Evolutionary conservation across 2,329 filamentous ascomycete genomes (phyloP).

Genomic region (Talaromyces sp.): DNA sequence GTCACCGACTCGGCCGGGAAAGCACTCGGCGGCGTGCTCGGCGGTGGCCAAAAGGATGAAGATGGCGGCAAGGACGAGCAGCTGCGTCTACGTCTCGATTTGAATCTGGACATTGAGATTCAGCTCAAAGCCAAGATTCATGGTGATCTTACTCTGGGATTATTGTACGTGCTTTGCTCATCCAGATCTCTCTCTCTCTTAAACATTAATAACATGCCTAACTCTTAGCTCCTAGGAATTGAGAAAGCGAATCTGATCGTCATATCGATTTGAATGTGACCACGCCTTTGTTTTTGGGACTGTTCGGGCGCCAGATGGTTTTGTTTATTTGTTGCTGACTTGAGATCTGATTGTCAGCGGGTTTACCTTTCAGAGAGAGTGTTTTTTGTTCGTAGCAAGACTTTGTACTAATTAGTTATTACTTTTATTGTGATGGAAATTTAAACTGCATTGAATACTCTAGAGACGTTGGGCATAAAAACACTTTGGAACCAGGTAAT

Average conservation of each 20-base stretch:
- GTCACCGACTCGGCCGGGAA: conserved; percentile 37
- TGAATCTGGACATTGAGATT: conserved; percentile 78
- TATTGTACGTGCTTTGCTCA: conserved; percentile 57
- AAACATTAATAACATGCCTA: conserved; percentile 15
- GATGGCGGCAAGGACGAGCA: conserved; percentile 54
- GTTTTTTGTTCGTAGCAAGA: conserved; percentile 1
- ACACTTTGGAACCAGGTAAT: no score
- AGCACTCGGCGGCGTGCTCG: conserved; percentile 34
- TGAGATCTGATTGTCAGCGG: background rate
- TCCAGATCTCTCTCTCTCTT: background rate
- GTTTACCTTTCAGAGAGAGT: background rate
- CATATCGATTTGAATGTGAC: background rate
- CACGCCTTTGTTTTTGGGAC: background rate
- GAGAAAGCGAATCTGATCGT: background rate
- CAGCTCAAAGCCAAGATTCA: conserved; percentile 81
- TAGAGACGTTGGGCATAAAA: no score
- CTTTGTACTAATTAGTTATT: background rate
- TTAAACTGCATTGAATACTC: no score
- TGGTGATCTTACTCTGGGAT: conserved; percentile 72
- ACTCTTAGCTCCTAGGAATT: conserved; percentile 13
- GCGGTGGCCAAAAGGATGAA: conserved; percentile 33
- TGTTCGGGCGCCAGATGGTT: background rate
- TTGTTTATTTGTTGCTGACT: conserved; percentile 4
- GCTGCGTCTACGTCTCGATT: conserved; percentile 65
- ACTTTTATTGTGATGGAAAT: background rate